phyloP scores from a whole-genome alignment of 305 asterid genomes.

The Solanum hybrid region DNA sequence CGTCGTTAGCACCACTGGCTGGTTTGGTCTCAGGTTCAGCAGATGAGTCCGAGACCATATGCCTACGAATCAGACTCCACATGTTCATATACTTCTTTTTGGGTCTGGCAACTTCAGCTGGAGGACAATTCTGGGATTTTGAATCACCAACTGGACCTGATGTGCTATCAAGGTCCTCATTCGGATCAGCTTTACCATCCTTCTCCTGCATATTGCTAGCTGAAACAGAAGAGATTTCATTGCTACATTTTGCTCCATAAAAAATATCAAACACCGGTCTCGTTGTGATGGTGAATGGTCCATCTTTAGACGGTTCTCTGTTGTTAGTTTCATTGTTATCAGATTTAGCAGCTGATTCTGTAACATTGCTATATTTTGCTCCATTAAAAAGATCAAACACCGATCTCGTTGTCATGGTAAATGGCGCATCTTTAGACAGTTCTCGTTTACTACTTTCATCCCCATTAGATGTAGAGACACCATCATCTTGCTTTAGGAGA shows the following conservation, averaged over 20 bases:
- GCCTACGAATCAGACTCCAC: conserved; percentile 79
- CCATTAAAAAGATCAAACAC: conserved; percentile 8
- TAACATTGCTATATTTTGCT: neutral
- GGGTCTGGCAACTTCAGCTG: conserved; percentile 20
- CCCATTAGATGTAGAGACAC: neutral
- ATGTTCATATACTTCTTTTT: conserved; percentile 55
- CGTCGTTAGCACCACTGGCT: conserved; percentile 10
- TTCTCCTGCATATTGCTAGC: conserved; percentile 14
- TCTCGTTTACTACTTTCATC: neutral
- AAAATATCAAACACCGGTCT: neutral
- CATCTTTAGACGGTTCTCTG: conserved; percentile 1
- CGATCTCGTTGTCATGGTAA: neutral
- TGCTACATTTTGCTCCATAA: conserved; percentile 6
- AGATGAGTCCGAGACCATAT: conserved; percentile 44
- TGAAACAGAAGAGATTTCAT: conserved; percentile 16
- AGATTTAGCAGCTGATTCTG: neutral
- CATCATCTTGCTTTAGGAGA: neutral
- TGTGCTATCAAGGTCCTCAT: conserved; percentile 11
- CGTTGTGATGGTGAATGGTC: neutral
- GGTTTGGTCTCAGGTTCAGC: conserved; percentile 23
- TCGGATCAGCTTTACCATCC: conserved; percentile 20
- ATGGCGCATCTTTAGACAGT: neutral
- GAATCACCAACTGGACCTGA: conserved; percentile 17
- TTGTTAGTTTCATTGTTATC: neutral
- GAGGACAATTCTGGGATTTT: conserved; percentile 7